Evolutionary conservation across 2,329 filamentous ascomycete genomes (phyloP).

Genomic region (Cladobotryum protrusum): DNA sequence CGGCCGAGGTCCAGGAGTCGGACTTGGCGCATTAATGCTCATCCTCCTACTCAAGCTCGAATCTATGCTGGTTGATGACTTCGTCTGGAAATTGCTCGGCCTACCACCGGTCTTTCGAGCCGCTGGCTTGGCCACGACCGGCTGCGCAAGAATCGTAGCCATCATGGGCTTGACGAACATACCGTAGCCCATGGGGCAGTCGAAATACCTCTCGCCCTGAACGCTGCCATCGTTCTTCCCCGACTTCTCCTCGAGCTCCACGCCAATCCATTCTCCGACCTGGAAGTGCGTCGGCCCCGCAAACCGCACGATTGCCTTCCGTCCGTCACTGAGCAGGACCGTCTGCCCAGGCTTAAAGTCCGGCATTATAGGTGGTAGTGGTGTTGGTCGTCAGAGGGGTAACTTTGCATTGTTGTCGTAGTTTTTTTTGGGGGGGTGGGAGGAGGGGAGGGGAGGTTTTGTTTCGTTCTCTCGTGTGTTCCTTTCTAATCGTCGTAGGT

Average conservation of each 20-base stretch:
- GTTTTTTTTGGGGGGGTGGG: too few relatives aligned
- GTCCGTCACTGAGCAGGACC: conserved; percentile 73
- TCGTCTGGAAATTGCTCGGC: conserved; percentile 44
- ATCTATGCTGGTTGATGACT: conserved; percentile 40
- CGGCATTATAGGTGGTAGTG: conserved; percentile 39
- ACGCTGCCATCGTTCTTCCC: conserved; percentile 96
- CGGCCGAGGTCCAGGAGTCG: conserved; percentile 58
- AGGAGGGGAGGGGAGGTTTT: too few relatives aligned
- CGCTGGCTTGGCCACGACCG: conserved; percentile 33
- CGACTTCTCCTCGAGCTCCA: conserved; percentile 73
- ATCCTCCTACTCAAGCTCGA: conserved; percentile 53
- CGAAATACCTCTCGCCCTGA: conserved; percentile 81
- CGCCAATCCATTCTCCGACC: conserved; percentile 77
- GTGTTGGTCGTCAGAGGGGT: conserved; percentile 12
- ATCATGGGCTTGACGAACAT: conserved; percentile 81
- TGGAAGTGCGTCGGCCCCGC: conserved; percentile 75
- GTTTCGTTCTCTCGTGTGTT: not conserved
- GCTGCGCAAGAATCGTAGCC: conserved; percentile 52
- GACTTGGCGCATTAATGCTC: conserved; percentile 66
- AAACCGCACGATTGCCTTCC: conserved; percentile 72
- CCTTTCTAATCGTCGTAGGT: conserved; percentile 3
- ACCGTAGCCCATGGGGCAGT: conserved; percentile 66
- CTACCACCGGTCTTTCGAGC: conserved; percentile 35
- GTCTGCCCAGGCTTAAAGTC: conserved; percentile 62
- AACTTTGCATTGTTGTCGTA: conserved; percentile 24